A percentile compares a stretch with the other conserved stretches of the same genome.
Conservation (phyloP, 331 rosid species). For the Prunus yedoensis region DNA sequence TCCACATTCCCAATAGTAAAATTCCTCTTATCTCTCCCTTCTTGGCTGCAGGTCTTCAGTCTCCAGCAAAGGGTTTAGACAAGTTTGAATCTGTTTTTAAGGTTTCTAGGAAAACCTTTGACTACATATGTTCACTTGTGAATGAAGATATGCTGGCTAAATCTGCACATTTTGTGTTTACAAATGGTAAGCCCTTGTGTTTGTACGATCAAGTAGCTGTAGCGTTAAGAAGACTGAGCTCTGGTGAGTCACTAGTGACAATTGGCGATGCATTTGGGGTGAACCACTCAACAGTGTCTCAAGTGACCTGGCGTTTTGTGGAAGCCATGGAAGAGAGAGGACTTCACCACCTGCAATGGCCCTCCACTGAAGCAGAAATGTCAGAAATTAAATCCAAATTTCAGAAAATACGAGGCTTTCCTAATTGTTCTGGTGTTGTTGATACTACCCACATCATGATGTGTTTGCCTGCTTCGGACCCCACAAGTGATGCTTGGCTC, state of each 20-base stretch:
- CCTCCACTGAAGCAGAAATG: constrained; percentile 63
- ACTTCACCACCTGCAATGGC: constrained; percentile 74
- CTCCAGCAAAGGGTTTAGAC: constrained; percentile 47
- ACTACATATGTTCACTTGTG: constrained; percentile 85
- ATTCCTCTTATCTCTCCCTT: background rate
- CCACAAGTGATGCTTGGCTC: constrained; percentile 65
- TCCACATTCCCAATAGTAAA: background rate
- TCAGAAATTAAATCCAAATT: constrained; percentile 65
- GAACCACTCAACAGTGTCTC: constrained; percentile 81
- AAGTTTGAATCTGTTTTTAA: constrained; percentile 57
- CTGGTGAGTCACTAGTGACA: constrained; percentile 76
- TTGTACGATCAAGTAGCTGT: constrained; percentile 72
- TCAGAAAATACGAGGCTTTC: constrained; percentile 69
- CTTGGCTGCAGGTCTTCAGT: constrained; percentile 53
- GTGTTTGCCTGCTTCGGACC: constrained; percentile 72
- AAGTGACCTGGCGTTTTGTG: constrained; percentile 86
- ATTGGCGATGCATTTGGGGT: constrained; percentile 63
- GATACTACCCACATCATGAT: constrained; percentile 77
- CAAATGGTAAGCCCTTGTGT: constrained; percentile 57
- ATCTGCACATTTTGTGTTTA: constrained; percentile 56
- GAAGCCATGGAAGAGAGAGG: constrained; percentile 82
- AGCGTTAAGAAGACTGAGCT: constrained; percentile 80
- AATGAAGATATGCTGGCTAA: constrained; percentile 66
- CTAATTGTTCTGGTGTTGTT: constrained; percentile 80
- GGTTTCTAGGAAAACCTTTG: constrained; percentile 68